These are phyloP conservation scores for Nyctanthes arbortristis DNA, from an alignment of 257 asterid genomes.

Conservation along the genomic window DNA sequence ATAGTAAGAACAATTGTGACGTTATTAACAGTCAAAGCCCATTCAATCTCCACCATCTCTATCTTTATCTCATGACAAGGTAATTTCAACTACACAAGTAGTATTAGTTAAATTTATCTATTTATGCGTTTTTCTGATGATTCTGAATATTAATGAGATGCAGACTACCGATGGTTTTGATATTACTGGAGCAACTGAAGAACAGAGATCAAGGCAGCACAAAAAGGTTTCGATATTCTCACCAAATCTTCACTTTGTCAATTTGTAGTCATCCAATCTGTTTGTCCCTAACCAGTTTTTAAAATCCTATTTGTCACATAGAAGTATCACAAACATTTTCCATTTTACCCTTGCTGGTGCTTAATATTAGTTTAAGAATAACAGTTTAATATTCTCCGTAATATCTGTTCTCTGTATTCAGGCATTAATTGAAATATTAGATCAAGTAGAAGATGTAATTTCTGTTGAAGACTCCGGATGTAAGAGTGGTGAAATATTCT, in stretches of 20 bases:
- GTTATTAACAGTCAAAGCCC: conserved; percentile 65
- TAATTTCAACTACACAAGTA: conserved; percentile 29
- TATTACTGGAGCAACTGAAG: conserved; percentile 46
- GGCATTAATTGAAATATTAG: conserved; percentile 92
- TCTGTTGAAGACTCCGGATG: conserved; percentile 55
- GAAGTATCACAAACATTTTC: conserved; percentile 17
- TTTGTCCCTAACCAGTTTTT: conserved; percentile 13
- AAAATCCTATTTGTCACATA: background rate
- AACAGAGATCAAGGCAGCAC: conserved; percentile 68
- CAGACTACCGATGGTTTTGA: conserved; percentile 56
- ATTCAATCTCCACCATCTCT: conserved; percentile 86
- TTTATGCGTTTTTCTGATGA: conserved; percentile 15
- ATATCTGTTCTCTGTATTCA: conserved; percentile 23
- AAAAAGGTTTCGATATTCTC: conserved; percentile 60
- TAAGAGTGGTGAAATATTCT: conserved; percentile 33
- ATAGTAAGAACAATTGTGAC: conserved; percentile 39
- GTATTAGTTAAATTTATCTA: conserved; percentile 17
- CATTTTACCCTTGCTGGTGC: background rate
- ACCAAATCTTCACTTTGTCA: conserved; percentile 21
- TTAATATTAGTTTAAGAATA: background rate
- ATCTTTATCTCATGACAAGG: conserved; percentile 75
- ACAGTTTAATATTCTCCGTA: background rate
- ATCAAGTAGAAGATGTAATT: conserved; percentile 90
- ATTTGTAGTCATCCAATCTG: conserved; percentile 11
- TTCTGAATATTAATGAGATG: conserved; percentile 29